Conservation (phyloP, 2,329 filamentous ascomycete species). For the Aspergillus neoniger region DNA sequence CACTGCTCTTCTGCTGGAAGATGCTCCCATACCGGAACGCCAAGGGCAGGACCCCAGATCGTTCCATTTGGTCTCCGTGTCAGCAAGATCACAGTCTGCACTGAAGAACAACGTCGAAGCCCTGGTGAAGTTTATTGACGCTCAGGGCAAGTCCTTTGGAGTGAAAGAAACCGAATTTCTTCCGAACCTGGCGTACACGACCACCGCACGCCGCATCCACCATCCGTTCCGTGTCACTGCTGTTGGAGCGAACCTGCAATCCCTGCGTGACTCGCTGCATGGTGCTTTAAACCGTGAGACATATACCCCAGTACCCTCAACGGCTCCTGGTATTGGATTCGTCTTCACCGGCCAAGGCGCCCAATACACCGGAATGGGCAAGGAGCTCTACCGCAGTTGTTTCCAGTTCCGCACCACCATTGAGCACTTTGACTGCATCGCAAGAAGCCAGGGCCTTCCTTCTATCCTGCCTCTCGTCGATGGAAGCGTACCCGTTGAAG, state of each 20-base stretch:
- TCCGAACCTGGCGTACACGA: constrained; percentile 63
- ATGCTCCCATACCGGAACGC: constrained; percentile 50
- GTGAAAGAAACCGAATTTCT: constrained; percentile 49
- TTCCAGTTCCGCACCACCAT: constrained; percentile 35
- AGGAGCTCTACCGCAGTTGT: constrained; percentile 35
- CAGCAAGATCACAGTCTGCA: constrained; percentile 48
- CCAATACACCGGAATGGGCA: constrained; percentile 40
- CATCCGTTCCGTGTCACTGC: constrained; percentile 37
- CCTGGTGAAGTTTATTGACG: constrained; percentile 54
- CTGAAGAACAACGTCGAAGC: constrained; percentile 59
- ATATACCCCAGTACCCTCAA: constrained; percentile 19
- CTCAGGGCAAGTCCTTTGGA: constrained; percentile 15
- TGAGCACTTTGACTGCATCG: constrained; percentile 35
- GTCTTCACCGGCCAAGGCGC: constrained; percentile 44
- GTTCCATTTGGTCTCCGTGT: constrained; percentile 60
- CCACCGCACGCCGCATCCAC: constrained; percentile 59
- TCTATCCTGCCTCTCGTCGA: constrained; percentile 41
- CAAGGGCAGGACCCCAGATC: constrained; percentile 53
- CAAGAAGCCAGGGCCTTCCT: constrained; percentile 37
- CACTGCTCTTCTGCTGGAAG: constrained; percentile 66
- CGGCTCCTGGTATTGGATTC: constrained; percentile 24
- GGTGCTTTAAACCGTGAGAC: constrained; percentile 13
- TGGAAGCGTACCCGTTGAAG: constrained; percentile 30
- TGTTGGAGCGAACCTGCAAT: constrained; percentile 23
- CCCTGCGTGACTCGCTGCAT: constrained; percentile 13